Evolutionary conservation across 345 rosid species (phyloP), one percentile per base, ranked within the genome.

Genomic region (Salix purpurea): DNA sequence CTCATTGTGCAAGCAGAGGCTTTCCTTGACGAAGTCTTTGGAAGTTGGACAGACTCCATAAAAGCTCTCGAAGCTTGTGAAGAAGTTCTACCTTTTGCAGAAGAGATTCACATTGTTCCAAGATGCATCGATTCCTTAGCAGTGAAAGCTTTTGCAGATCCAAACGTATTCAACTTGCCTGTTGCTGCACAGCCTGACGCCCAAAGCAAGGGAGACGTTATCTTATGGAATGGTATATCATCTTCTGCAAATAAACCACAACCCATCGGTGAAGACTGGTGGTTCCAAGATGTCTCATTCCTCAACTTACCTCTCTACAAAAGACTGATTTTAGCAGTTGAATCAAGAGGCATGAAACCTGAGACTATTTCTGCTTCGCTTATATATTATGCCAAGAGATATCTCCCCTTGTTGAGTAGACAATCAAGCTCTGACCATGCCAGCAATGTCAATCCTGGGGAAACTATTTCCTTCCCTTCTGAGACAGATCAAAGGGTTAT

Each of bases 111-210:
- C 67, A 80, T 96, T 48, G 87, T 92, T 60, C 87, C 92, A 1
- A 85, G 97, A 77, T 92, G 96, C 86, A 89, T 93, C 18, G 80
- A 84, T 74, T 91, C 97, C 69, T 73, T 93, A 77, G 97, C 99
- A 15, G 83, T 82, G 83, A 96, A 90, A 79, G 92, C 91, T 84
- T 90, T 90, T 78, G 84, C 81, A 0, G 96, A 93, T 73, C 81
- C 86, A 32, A 82, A 80, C 72, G 70, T 86, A 69, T 87, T 90
- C 72, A 86, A 89, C 66, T 87, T 88, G 91, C 90, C 94, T 34
- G 65, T 83, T 71, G 67, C 89, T 37, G 83, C 85, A 52, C 68
- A 13, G 10, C 50, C 69, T 18, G 76, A 75, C 7, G 56, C 36
- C 68, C 74, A 82, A 77, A 77, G 78, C 66, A 78, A 84, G 23